These are phyloP conservation scores for Penstemon davidsonii DNA, from an alignment of 257 asterid genomes.

Conservation along the genomic window DNA sequence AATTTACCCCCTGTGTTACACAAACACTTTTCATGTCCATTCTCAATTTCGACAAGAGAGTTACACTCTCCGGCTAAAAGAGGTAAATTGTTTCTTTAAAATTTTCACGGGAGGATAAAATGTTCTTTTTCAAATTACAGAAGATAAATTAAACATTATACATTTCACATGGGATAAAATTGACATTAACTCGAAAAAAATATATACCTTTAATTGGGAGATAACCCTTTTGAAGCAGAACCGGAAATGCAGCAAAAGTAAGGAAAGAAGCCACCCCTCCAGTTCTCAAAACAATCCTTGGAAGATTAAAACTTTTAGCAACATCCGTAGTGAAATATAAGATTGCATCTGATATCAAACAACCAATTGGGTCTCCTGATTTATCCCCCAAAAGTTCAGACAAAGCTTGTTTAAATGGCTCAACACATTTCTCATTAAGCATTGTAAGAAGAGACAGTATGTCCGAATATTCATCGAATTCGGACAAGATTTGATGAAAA, in stretches of 20 bases:
- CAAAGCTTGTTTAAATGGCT: not conserved
- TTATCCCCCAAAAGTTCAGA: not conserved
- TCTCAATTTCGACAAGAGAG: too few relatives aligned
- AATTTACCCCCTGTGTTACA: too few relatives aligned
- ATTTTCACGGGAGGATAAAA: too few relatives aligned
- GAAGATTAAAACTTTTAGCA: conserved; percentile 29
- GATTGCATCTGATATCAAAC: conserved; percentile 4
- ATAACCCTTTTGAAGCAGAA: conserved; percentile 11
- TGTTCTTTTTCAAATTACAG: too few relatives aligned
- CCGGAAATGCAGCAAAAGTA: conserved; percentile 19
- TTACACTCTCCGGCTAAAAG: too few relatives aligned
- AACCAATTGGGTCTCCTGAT: not conserved
- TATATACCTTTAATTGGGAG: conserved; percentile 24
- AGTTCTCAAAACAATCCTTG: conserved; percentile 33
- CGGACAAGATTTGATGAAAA: conserved; percentile 16
- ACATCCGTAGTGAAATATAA: conserved; percentile 10
- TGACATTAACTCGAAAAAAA: too few relatives aligned
- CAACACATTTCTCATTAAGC: not conserved
- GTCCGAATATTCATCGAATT: not conserved
- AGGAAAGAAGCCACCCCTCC: conserved; percentile 18
- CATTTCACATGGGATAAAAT: too few relatives aligned
- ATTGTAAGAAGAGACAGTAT: not conserved
- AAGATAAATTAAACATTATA: too few relatives aligned
- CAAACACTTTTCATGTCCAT: too few relatives aligned
- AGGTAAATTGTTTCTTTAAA: too few relatives aligned